These are phyloP conservation scores for Umbellularia californica DNA, from an alignment of 164 flowering plant species.

Conservation along the genomic window DNA sequence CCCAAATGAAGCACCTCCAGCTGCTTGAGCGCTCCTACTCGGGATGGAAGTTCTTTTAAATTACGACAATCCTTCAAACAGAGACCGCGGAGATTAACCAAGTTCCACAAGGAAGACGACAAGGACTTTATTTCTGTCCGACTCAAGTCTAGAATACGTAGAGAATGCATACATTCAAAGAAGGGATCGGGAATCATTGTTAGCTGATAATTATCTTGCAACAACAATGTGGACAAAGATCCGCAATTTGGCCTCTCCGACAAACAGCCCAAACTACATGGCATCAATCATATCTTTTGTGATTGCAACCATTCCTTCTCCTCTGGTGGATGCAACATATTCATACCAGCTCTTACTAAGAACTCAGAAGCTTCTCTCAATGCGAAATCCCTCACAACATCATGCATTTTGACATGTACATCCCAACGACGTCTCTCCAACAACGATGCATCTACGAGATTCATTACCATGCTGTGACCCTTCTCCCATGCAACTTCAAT, in stretches of 20 bases:
- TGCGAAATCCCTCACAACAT: no score
- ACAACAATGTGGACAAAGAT: slow-evolving; percentile 4
- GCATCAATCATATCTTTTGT: no score
- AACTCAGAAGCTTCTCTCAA: no score
- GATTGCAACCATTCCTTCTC: no score
- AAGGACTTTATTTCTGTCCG: slow-evolving; percentile 6
- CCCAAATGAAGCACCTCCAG: slow-evolving; percentile 9
- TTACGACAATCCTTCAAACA: slow-evolving; percentile 6
- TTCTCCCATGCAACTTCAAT: not conserved
- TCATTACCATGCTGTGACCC: no score
- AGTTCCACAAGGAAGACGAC: slow-evolving; percentile 7
- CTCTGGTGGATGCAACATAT: no score
- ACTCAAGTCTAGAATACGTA: slow-evolving; percentile 15
- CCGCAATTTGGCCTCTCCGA: no score
- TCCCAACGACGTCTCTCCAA: no score
- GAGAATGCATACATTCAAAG: slow-evolving; percentile 12
- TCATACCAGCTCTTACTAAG: no score
- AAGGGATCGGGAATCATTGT: slow-evolving; percentile 12
- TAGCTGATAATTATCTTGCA: not conserved
- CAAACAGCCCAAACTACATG: no score
- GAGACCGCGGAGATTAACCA: slow-evolving; percentile 8
- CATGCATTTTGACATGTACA: no score
- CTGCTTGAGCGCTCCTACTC: not conserved
- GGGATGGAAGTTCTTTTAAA: slow-evolving; percentile 4
- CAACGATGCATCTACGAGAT: no score